Evolutionary conservation across 2,329 filamentous ascomycete species (phyloP), one percentile per base, ranked within the genome.

Genomic region (Chalara sp.): DNA sequence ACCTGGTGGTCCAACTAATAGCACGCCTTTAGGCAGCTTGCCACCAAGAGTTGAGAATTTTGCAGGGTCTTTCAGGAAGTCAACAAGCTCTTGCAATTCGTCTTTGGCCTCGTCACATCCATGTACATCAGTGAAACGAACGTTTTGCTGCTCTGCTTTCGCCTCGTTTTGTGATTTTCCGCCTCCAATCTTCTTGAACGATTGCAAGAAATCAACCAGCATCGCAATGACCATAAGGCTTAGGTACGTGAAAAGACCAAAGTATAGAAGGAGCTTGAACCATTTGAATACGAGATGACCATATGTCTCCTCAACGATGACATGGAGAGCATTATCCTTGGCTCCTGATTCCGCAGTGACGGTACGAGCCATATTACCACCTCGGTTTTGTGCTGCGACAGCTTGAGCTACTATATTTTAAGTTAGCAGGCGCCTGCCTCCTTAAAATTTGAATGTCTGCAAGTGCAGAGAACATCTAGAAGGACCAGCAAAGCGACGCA

Each of bases 51-150:
- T 89, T 44, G 87, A 91, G 71, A 97, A 99, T 64, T 87, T 89
- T 8, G 95, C 88, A 0, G 93, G 95, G 67, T 92, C 91, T 69
- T 90, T 87, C 59, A 99, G 72, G 63, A 99, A 99, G 62, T 99
- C 93, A 45, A 99, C 92, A 48, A 99, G 82, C 69, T 99, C 93
- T 69, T 95, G 88, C 4, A 99, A 80, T 69, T 99, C 93, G 63
- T 99, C 95, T 73, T 97, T 99, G 57, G 93, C 93, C 70, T 99
- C 95, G 57, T 97, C 91, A 60, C 92, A 97, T 48, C 93, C 93
- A 66, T 99, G 93, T 6, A 99, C 93, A 66, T 99, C 93, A 52
- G 78, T 79, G 72, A 99, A 99, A 44, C 88, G 84, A 21, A 90
- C 90, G 52, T 81, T 96, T 67, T 99, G 93, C 61, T 91, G 84